A percentile compares a stretch with the other conserved stretches of the same genome.
These are phyloP conservation scores for Podaxis mareebaensis DNA, from an alignment of 768 basidiomycete genomes.

Conservation along the genomic window DNA sequence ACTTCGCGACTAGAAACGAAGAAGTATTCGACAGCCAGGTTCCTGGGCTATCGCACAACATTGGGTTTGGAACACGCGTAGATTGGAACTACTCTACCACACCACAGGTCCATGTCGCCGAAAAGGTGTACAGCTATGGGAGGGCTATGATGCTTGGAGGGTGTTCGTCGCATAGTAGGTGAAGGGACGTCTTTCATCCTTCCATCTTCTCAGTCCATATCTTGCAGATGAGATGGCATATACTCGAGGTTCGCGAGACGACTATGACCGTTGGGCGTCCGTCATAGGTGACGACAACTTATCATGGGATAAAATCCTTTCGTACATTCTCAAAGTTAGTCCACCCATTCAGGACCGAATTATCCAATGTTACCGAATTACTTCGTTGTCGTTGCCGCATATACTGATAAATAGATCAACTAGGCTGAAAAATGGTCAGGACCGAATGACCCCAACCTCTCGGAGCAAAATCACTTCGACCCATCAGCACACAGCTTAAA, in stretches of 20 bases:
- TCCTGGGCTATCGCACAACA: neutral
- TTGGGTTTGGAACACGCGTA: neutral
- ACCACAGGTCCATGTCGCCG: slow-evolving; percentile 23
- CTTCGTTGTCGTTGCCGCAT: too few relatives aligned
- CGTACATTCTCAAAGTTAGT: slow-evolving; percentile 12
- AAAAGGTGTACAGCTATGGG: slow-evolving; percentile 22
- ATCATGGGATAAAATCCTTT: slow-evolving; percentile 17
- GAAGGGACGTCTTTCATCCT: neutral
- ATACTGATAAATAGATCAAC: neutral
- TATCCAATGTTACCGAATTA: too few relatives aligned
- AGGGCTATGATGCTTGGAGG: slow-evolving; percentile 31
- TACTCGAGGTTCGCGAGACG: slow-evolving; percentile 10
- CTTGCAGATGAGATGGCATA: slow-evolving; percentile 13
- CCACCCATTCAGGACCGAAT: too few relatives aligned
- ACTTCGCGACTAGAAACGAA: slow-evolving; percentile 12
- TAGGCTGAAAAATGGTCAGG: neutral
- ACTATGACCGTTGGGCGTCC: slow-evolving; percentile 10
- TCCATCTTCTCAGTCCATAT: neutral
- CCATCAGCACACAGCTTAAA: slow-evolving; percentile 28
- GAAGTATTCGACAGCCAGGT: slow-evolving; percentile 11
- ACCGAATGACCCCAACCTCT: slow-evolving; percentile 14
- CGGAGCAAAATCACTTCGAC: slow-evolving; percentile 26
- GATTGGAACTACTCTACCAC: slow-evolving; percentile 25
- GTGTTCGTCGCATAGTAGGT: slow-evolving; percentile 25
- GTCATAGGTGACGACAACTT: slow-evolving; percentile 11